These are phyloP conservation scores for Phytophthora constricta DNA, from an alignment of 352 stramenopile species.

Conservation along the genomic window DNA sequence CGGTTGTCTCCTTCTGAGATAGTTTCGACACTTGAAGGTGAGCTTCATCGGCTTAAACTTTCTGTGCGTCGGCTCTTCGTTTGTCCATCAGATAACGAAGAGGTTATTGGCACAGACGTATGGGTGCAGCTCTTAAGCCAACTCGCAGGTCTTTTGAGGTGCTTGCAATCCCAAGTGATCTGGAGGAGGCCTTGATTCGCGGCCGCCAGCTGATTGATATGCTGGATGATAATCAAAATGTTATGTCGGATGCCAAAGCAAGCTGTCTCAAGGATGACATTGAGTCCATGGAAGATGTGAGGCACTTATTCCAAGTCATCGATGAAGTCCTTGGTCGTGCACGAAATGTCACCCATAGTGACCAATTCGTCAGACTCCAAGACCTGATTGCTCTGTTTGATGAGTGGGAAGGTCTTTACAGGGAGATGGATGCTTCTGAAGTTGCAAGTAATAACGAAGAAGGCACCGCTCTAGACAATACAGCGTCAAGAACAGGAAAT, in stretches of 20 bases:
- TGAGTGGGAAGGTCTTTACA: conserved; percentile 28
- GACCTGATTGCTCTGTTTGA: conserved; percentile 33
- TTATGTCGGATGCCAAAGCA: conserved; percentile 23
- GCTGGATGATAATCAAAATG: conserved; percentile 26
- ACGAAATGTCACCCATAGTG: conserved; percentile 27
- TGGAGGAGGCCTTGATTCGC: conserved; percentile 22
- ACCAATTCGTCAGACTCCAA: conserved; percentile 20
- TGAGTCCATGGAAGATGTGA: conserved; percentile 28
- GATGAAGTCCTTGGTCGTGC: conserved; percentile 28
- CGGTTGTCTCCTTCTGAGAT: conserved; percentile 10
- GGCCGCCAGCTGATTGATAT: conserved; percentile 22
- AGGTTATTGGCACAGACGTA: conserved; percentile 1
- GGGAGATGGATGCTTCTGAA: conserved; percentile 12
- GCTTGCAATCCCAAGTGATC: conserved; percentile 22
- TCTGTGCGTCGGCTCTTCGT: conserved; percentile 25
- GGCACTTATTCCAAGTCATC: conserved; percentile 17
- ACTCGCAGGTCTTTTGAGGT: conserved; percentile 19
- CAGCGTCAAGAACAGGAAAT: neutral
- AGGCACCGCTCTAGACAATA: neutral
- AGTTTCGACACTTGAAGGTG: conserved; percentile 9
- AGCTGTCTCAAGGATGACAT: conserved; percentile 31
- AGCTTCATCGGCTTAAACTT: conserved; percentile 21
- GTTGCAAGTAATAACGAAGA: neutral
- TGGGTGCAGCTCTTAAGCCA: conserved; percentile 14
- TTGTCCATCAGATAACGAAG: neutral